Conservation (phyloP, 2,329 filamentous ascomycete genomes). For the Microdochium bolleyi region DNA sequence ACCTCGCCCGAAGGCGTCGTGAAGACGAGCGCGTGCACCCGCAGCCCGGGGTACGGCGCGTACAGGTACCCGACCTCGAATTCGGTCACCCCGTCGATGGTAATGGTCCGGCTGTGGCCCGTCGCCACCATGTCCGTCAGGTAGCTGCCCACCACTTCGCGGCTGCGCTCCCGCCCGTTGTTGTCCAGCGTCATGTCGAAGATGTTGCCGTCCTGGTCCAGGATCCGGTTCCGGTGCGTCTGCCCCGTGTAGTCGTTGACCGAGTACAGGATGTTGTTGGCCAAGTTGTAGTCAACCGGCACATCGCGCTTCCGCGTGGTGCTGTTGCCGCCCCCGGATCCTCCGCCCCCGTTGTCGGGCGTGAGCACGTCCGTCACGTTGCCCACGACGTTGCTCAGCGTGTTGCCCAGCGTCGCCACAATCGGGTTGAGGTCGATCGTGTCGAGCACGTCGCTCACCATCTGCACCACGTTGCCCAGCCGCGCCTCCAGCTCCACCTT, state of each 20-base stretch:
- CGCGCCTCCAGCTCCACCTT: constrained; percentile 52
- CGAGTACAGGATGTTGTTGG: constrained; percentile 51
- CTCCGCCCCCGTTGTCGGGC: constrained; percentile 13
- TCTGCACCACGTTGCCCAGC: constrained; percentile 49
- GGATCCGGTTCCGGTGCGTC: constrained; percentile 46
- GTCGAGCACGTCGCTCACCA: constrained; percentile 49
- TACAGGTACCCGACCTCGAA: constrained; percentile 47
- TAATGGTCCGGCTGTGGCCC: constrained; percentile 39
- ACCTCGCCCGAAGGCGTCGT: constrained; percentile 37
- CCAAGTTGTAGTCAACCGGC: constrained; percentile 34
- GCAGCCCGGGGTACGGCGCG: constrained; percentile 37
- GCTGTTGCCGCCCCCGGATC: constrained; percentile 6
- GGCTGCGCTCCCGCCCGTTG: constrained; percentile 34
- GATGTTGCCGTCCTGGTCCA: constrained; percentile 46
- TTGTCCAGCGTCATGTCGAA: constrained; percentile 47
- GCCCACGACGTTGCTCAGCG: constrained; percentile 39
- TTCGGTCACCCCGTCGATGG: constrained; percentile 32
- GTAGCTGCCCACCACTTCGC: constrained; percentile 39
- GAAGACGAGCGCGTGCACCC: constrained; percentile 38
- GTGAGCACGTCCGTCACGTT: constrained; percentile 21
- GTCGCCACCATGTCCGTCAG: constrained; percentile 44
- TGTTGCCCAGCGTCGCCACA: constrained; percentile 44
- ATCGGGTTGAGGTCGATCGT: constrained; percentile 55
- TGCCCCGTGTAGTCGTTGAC: constrained; percentile 51
- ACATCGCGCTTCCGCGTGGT: constrained; percentile 10